These are phyloP conservation scores for Ceratobasidium sp. DNA, from an alignment of 1,284 basidiomycete genomes.

Conservation along the genomic window DNA sequence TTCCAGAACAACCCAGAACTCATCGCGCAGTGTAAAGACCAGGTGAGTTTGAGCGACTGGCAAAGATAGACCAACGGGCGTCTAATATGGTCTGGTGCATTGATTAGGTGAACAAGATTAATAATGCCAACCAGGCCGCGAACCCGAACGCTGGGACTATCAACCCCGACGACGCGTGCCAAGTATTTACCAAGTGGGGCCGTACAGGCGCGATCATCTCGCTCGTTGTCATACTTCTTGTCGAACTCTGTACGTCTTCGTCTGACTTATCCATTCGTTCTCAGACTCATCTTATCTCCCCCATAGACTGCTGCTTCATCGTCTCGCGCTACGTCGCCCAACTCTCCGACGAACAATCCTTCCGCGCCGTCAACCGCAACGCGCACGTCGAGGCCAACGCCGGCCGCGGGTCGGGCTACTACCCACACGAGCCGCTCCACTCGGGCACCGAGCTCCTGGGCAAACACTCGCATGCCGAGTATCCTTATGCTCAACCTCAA, in stretches of 20 bases:
- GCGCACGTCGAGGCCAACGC: not conserved
- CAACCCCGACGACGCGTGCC: slow-evolving; percentile 64
- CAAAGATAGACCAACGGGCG: not conserved
- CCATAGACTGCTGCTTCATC: slow-evolving; percentile 71
- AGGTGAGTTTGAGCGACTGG: slow-evolving; percentile 2
- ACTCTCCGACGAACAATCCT: slow-evolving; percentile 64
- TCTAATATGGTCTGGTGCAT: not conserved
- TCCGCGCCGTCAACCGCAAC: slow-evolving; percentile 41
- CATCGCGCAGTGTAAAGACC: slow-evolving; percentile 22
- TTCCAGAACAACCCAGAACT: slow-evolving; percentile 63
- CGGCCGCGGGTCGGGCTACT: slow-evolving; percentile 20
- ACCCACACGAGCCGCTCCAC: slow-evolving; percentile 35
- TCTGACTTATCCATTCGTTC: slow-evolving; percentile 57
- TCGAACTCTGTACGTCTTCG: slow-evolving; percentile 61
- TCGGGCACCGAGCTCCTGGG: slow-evolving; percentile 28
- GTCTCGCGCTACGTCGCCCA: slow-evolving; percentile 74
- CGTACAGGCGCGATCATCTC: slow-evolving; percentile 62
- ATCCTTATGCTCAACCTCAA: slow-evolving; percentile 13
- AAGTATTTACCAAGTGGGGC: slow-evolving; percentile 59
- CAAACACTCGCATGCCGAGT: slow-evolving; percentile 24
- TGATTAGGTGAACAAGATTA: slow-evolving; percentile 10
- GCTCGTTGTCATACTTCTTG: slow-evolving; percentile 56
- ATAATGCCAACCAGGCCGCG: slow-evolving; percentile 21
- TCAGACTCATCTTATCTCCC: slow-evolving; percentile 41
- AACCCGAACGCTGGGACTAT: slow-evolving; percentile 49